These are phyloP conservation scores for Kalmusia sp. DNA, from an alignment of 2,329 filamentous ascomycete species.

Conservation along the genomic window DNA sequence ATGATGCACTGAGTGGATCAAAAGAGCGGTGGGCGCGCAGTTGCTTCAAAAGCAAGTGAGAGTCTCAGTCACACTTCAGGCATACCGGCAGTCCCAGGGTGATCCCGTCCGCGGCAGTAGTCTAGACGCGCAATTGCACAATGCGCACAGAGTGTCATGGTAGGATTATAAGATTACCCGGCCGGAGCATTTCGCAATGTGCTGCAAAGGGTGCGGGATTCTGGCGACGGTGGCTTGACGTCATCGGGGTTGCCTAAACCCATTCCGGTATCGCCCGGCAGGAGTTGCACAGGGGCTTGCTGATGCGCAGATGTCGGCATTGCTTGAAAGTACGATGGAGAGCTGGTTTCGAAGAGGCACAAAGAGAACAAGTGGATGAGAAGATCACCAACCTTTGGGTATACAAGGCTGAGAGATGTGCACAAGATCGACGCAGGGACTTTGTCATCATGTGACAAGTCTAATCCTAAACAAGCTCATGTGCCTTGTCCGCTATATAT, in stretches of 20 bases:
- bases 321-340: not conserved
- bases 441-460: not conserved
- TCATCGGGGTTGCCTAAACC: conserved; percentile 1
- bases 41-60: not conserved
- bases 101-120: not conserved
- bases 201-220: not conserved
- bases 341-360: not conserved
- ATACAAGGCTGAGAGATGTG: not conserved
- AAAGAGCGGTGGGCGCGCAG: conserved; percentile 3
- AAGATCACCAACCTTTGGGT: not conserved
- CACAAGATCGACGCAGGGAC: not conserved
- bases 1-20: conserved; percentile 7
- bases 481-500: too few relatives aligned
- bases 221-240: not conserved
- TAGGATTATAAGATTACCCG: not conserved
- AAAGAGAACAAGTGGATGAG: not conserved
- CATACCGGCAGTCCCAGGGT: not conserved
- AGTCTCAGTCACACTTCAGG: not conserved
- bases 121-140: not conserved
- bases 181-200: not conserved
- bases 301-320: not conserved
- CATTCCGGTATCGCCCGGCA: not conserved
- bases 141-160: not conserved
- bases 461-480: too few relatives aligned
- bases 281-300: not conserved